Conservation (phyloP, 768 basidiomycete species). For the Coprinellus aureogranulatus region DNA sequence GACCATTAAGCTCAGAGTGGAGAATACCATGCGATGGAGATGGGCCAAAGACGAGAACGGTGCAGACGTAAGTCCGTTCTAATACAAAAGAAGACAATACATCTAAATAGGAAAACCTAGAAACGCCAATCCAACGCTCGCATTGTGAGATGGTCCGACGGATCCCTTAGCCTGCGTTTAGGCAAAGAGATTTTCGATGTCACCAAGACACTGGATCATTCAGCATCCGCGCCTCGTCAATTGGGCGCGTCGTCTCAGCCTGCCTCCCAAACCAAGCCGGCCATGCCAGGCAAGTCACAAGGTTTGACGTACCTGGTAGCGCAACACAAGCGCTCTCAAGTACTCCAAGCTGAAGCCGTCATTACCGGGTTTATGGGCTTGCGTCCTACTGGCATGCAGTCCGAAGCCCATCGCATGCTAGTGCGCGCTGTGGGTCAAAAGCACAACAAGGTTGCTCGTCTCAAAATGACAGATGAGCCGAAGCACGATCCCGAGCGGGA, state of each 20-base stretch:
- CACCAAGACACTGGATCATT: conserved; percentile 72
- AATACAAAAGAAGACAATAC: background rate
- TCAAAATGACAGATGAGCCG: conserved; percentile 79
- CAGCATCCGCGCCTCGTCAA: conserved; percentile 62
- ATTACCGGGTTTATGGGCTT: conserved; percentile 82
- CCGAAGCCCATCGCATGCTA: conserved; percentile 84
- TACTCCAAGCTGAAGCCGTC: conserved; percentile 82
- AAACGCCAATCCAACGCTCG: conserved; percentile 85
- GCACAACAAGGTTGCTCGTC: conserved; percentile 75
- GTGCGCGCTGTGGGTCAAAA: conserved; percentile 84
- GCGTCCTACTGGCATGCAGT: conserved; percentile 87
- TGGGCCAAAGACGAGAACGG: conserved; percentile 81
- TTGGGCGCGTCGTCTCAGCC: conserved; percentile 44
- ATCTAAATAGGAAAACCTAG: conserved; percentile 38
- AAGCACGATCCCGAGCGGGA: conserved; percentile 74
- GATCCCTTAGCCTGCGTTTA: conserved; percentile 82
- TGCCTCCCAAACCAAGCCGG: conserved; percentile 23
- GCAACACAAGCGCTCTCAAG: conserved; percentile 80
- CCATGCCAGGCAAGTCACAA: conserved; percentile 48
- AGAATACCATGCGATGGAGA: conserved; percentile 94
- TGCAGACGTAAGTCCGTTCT: conserved; percentile 60
- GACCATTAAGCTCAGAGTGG: conserved; percentile 83
- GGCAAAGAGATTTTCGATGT: conserved; percentile 96
- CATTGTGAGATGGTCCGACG: conserved; percentile 94
- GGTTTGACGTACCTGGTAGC: conserved; percentile 88